Base-by-base conservation (phyloP, 2,329 filamentous ascomycete genomes). In the Fusarium citri region DNA sequence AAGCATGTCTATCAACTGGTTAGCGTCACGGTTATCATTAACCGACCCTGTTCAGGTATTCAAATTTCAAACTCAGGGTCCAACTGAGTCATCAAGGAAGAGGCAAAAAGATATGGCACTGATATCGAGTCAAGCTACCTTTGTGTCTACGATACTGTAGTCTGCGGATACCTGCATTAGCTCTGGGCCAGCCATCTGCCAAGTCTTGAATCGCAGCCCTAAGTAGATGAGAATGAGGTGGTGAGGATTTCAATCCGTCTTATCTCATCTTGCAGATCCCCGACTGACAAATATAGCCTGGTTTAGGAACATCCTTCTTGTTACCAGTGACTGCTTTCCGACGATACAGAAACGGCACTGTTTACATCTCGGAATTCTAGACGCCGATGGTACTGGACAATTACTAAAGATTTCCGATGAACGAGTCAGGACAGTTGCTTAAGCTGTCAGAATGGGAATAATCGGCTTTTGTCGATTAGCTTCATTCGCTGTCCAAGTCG, bases 381-480 rank as follows among this genome's bases (percentile, higher is more conserved):
- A n/a, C 22, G 43, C 48, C 18, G 23, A 20, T 25, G 16, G 18
- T 16, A 37, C 26, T 41, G n/a, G 20, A n/a, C 18, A 15, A 20
- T 25, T 18, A 26, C 22, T 6, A 34, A 26, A 51, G 23, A 18
- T n/a, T 26, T 41, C 31, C 23, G 34, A 26, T n/a, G 30, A 16
- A 20, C 37, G 53, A 58, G 51, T 41, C 30, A 40, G 25, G 23
- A 31, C 37, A 61, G 34, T 37, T 37, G 34, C 10, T 37, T 10
- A n/a, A 37, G 37, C 48, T 66, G 61, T 66, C 62, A 66, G 34
- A 22, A 22, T 72, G 72, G 72, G 54, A 74, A 74, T 73, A 74
- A 45, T 59, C 70, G 68, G 69, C 20, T 71, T 74, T 74, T 34
- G 51, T 30, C 41, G 28, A n/a, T 28, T 20, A 25, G 41, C 22